Evolutionary conservation across 2,329 filamentous ascomycete species (phyloP).

Genomic region (Onygenales sp.): DNA sequence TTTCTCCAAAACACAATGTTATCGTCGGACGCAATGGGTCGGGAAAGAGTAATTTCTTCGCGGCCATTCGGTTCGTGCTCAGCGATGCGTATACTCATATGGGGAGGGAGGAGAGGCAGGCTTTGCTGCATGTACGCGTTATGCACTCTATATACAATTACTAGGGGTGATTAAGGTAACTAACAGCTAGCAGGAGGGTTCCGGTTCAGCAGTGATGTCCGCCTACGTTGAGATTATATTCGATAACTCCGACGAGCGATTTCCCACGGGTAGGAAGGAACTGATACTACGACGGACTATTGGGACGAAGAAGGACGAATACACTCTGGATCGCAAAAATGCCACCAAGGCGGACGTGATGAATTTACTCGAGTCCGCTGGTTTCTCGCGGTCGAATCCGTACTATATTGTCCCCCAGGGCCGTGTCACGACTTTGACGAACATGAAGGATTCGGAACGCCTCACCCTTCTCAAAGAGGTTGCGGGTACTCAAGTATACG

Average conservation of each 20-base stretch:
- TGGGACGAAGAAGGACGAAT: conserved; percentile 96
- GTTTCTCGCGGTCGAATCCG: conserved; percentile 92
- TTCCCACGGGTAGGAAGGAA: conserved; percentile 85
- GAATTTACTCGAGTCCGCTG: conserved; percentile 89
- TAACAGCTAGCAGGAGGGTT: conserved; percentile 59
- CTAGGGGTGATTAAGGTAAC: conserved; percentile 5
- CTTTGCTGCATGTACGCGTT: conserved; percentile 64
- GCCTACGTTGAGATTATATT: conserved; percentile 99
- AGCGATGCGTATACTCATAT: conserved; percentile 96
- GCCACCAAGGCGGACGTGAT: conserved; percentile 90
- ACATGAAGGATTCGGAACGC: conserved; percentile 95
- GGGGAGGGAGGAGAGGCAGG: conserved; percentile 90
- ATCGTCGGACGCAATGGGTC: conserved; percentile 99
- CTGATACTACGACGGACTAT: conserved; percentile 88
- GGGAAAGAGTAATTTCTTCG: conserved; percentile 99
- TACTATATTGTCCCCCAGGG: conserved; percentile 99
- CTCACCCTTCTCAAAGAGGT: conserved; percentile 90
- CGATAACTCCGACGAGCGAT: conserved; percentile 92
- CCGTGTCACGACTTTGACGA: conserved; percentile 88
- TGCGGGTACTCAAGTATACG: conserved; percentile 96
- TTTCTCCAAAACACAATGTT: conserved; percentile 94
- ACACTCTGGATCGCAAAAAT: conserved; percentile 93
- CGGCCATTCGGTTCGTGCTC: conserved; percentile 94
- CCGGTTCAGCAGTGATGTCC: conserved; percentile 94
- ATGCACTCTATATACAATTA: not conserved